Base-by-base conservation (phyloP, 768 basidiomycete species). In the Lentinula detonsa region DNA sequence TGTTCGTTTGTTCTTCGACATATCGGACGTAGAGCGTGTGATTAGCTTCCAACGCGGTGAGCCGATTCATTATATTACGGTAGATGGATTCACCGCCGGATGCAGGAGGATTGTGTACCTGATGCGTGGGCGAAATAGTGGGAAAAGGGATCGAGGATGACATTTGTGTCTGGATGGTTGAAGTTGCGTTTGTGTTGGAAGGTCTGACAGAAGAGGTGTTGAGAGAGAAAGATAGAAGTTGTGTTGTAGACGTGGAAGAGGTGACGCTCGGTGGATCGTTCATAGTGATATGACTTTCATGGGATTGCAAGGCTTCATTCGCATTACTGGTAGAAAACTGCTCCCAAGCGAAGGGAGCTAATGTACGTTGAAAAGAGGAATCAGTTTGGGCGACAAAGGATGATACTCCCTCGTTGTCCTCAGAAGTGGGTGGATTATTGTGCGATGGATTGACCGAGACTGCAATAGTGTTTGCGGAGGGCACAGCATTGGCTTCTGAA, bases 1-100 rank as follows among this genome's bases (percentile, higher is more conserved):
- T 83, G 13, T 80, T 72, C 0, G 87, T 90, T 68, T 98, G 96
- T 68, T 95, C 93, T 66, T 95, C 94, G 11, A 97, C 86, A 69
- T 97, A 98, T 16, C 85, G 73, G 21, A 86, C 82, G 48, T 92
- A 88, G 3, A 98, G 78, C 0, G 92, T 92, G 52, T 94, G 90
- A 66, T 95, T 97, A 8, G 82, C 82, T 72, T 98, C 95, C 13
- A 98, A 81, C 5, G 85, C 83, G 2, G 85, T 83, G 10, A 99
- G 80, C 6, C 95, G 87, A 66, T 97, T 96, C 86, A 95, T 95
- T 65, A 98, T 99, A 11, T 89, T 92, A 7, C 94, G 88, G 67
- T 97, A 98, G 65, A 99, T 95, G 1, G 93, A 95, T 71, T 99
- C 97, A 23, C 91, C 92, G 11, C 82, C 79, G 0, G 73, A 65